Conservation (phyloP, 441 rosid species). For the Adansonia madagascariensis region DNA sequence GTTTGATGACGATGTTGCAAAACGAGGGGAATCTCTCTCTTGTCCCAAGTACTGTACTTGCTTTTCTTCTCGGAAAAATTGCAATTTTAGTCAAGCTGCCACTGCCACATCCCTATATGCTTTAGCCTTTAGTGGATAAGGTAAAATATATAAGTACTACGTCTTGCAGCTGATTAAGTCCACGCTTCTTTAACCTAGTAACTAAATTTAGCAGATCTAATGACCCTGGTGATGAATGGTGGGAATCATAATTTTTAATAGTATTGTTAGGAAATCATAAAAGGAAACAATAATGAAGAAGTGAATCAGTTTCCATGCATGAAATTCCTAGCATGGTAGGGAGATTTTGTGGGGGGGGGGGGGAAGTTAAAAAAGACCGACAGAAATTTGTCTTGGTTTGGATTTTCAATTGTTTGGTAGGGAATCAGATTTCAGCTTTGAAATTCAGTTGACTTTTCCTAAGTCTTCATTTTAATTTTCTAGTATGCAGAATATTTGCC, state of each 20-base stretch:
- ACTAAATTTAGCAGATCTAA: constrained; percentile 10
- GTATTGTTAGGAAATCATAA: background rate
- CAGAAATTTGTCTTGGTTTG: background rate
- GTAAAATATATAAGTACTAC: background rate
- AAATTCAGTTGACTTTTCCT: background rate
- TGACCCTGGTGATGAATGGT: background rate
- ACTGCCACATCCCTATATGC: background rate
- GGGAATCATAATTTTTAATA: background rate
- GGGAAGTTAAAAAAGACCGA: background rate
- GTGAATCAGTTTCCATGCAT: background rate
- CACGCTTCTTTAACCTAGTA: constrained; percentile 26
- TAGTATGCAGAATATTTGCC: background rate
- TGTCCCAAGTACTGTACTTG: constrained; percentile 30
- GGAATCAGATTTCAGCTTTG: background rate
- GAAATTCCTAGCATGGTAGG: background rate
- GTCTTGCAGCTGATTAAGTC: constrained; percentile 26
- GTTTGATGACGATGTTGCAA: constrained; percentile 39
- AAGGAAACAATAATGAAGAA: background rate
- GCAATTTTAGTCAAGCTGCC: background rate
- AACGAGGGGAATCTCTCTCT: constrained; percentile 42
- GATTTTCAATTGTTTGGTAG: background rate
- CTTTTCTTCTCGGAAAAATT: constrained; percentile 22
- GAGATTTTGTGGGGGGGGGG: too few species aligned
- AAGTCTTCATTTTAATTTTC: background rate
- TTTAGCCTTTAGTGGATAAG: constrained; percentile 6